A percentile compares a stretch with the other conserved stretches of the same genome.
Evolutionary conservation across 768 basidiomycete genomes (phyloP).

Genomic region (Tylopilus plumbeoviolaceoides): DNA sequence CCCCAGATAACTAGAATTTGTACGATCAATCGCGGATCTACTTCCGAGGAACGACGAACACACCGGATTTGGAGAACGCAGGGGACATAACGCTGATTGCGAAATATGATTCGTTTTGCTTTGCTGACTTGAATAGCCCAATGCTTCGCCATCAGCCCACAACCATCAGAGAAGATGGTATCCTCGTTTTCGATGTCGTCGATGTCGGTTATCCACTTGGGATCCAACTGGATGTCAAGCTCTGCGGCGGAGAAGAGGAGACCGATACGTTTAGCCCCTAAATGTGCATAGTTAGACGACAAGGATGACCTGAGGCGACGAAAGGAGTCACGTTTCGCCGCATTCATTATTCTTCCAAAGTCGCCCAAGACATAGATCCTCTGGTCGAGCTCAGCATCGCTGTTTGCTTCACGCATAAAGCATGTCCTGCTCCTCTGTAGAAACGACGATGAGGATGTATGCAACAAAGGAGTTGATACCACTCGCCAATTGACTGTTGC

Average conservation of each 20-base stretch:
- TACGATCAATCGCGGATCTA: not conserved
- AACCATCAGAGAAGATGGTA: conserved; percentile 64
- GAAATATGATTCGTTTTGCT: conserved; percentile 51
- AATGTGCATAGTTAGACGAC: not conserved
- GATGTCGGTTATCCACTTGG: conserved; percentile 48
- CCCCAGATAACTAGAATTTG: conserved; percentile 50
- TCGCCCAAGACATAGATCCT: conserved; percentile 56
- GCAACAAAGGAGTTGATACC: not conserved
- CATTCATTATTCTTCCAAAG: conserved; percentile 57
- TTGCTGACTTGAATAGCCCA: conserved; percentile 52
- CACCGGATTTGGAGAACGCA: conserved; percentile 63
- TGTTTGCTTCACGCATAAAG: conserved; percentile 52
- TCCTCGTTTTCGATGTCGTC: conserved; percentile 54
- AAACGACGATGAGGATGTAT: not conserved
- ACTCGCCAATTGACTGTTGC: conserved; percentile 63
- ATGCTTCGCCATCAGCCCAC: conserved; percentile 55
- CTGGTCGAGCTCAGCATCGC: conserved; percentile 54
- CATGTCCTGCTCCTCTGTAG: conserved; percentile 59
- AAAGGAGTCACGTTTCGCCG: conserved; percentile 49
- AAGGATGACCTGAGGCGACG: not conserved
- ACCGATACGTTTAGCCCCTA: conserved; percentile 68
- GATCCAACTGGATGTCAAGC: conserved; percentile 53
- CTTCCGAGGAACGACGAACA: not conserved
- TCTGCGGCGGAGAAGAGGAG: conserved; percentile 63
- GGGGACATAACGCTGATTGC: conserved; percentile 54